Base-by-base conservation (phyloP, 23 red algal genomes). In the Gracilaria vermiculophylla region DNA sequence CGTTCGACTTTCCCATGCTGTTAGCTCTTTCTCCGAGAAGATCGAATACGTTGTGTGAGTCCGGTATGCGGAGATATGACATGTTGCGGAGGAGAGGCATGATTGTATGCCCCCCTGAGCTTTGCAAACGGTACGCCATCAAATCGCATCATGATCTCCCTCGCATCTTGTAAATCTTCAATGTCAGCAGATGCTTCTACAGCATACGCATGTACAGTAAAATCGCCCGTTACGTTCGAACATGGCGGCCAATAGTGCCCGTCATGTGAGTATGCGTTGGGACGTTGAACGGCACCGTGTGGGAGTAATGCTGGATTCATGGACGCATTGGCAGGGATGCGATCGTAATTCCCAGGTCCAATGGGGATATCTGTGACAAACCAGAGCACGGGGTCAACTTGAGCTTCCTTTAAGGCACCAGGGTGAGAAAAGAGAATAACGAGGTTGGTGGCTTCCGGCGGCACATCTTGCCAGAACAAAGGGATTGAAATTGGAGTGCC, bases 61-160 rank as follows among this genome's bases (percentile, higher is more conserved):
- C 43, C 5, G 6, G 43, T 8, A 12, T 47, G 12, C 43, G 43
- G 43, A n/a, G 43, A 47, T 12, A 47, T 47, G 43, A 47, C 43
- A 47, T 47, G 5, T 12, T 47, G 43, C 6, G 5, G 23, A 48
- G 23, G 70, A 51, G 31, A 13, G 15, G 77, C 2, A 43, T 62
- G 20, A 53, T 52, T 53, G 24, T 89, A 89, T n/a, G 47, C 39
- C 15, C 90, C 90, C 14, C 42, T 53, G 1, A 93, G 49, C 73
- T 71, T 93, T 6, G 90, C 90, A 31, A 76, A 53, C 21, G 90
- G 90, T 55, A 93, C 90, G 24, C 90, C 90, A 41, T 61, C 79
- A 71, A 93, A 86, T 9, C 90, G 66, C 50, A 85, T 93, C 67
- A 93, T 93, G n/a, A 93, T 80, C 42, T 93, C 72, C 32, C 90